These are phyloP conservation scores for Lactarius sp. DNA, from an alignment of 768 basidiomycete genomes.

Conservation along the genomic window DNA sequence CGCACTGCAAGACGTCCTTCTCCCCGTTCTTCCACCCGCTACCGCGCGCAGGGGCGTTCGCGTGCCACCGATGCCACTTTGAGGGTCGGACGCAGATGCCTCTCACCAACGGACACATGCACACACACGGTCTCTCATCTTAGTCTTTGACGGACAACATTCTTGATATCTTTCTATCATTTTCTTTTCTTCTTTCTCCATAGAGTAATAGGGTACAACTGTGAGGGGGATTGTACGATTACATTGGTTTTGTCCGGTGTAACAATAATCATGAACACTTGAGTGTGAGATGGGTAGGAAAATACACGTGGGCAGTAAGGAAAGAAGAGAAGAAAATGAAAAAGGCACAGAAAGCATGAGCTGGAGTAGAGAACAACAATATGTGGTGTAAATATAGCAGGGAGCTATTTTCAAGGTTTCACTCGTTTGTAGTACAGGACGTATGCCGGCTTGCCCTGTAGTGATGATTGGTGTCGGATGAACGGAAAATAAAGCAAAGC, in stretches of 20 bases:
- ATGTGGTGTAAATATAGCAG: slow-evolving; percentile 1
- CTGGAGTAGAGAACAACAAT: background rate
- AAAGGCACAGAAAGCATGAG: slow-evolving; percentile 5
- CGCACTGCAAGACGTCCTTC: slow-evolving; percentile 58
- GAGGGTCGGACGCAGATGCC: slow-evolving; percentile 27
- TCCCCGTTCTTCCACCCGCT: slow-evolving; percentile 71
- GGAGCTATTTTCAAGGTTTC: slow-evolving; percentile 16
- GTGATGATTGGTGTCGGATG: slow-evolving; percentile 21
- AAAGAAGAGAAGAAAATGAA: slow-evolving; percentile 1
- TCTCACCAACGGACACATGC: slow-evolving; percentile 21
- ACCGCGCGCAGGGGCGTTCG: slow-evolving; percentile 30
- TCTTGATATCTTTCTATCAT: slow-evolving; percentile 8
- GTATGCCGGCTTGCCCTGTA: slow-evolving; percentile 63
- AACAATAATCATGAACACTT: slow-evolving; percentile 25
- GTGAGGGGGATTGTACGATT: slow-evolving; percentile 22
- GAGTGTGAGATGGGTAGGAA: slow-evolving; percentile 20
- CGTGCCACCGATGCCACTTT: slow-evolving; percentile 46
- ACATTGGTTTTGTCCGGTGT: slow-evolving; percentile 27
- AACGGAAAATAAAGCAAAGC: slow-evolving; percentile 25
- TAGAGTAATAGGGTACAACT: slow-evolving; percentile 20
- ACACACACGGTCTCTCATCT: slow-evolving; percentile 3
- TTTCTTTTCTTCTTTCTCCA: background rate
- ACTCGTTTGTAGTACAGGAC: slow-evolving; percentile 74
- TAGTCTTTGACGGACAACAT: background rate
- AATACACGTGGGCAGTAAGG: slow-evolving; percentile 23